Evolutionary conservation across 306 rosid species (phyloP), one percentile per base, ranked within the genome.

Genomic region (Albizia julibrissin): DNA sequence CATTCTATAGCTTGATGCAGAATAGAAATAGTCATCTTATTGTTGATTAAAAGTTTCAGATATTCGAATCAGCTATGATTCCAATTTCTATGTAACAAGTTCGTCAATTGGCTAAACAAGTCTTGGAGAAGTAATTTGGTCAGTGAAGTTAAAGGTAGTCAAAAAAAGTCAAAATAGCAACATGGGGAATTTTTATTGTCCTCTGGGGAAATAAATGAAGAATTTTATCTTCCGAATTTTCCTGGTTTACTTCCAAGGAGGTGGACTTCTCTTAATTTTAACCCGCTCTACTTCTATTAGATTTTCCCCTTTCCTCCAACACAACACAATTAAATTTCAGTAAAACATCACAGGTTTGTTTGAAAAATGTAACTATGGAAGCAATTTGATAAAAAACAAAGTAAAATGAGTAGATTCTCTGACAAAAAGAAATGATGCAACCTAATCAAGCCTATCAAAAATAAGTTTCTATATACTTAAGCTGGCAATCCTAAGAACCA

Each of bases 341-440:
- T 52, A 21, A 33, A n/a, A 21, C 33, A 22, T n/a, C 46, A 19
- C 27, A 16, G 19, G 18, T 42, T 80, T 69, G 14, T 49, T 73
- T 43, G 27, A 46, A 78, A 67, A 44, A 50, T 74, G 42, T 73
- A 21, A 78, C 73, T 50, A 78, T 18, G 16, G 79, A 47, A 78
- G 83, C 10, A 50, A 52, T 46, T 79, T 52, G 34, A 52, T 62
- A 27, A 68, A 46, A 70, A 50, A 58, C 18, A 12, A 47, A 47
- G 77, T 67, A 72, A 69, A 80, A 79, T 22, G 21, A 68, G 79
- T 74, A 22, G 52, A 64, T 52, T 59, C 42, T 11, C 74, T 81
- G 62, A 52, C 16, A 62, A 59, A 19, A 39, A 56, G n/a, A 22
- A 72, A 66, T 54, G 21, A 15, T 34, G 13, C 44, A 68, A 76